phyloP scores from a whole-genome alignment of 768 basidiomycete species.

The Russula lepida region DNA sequence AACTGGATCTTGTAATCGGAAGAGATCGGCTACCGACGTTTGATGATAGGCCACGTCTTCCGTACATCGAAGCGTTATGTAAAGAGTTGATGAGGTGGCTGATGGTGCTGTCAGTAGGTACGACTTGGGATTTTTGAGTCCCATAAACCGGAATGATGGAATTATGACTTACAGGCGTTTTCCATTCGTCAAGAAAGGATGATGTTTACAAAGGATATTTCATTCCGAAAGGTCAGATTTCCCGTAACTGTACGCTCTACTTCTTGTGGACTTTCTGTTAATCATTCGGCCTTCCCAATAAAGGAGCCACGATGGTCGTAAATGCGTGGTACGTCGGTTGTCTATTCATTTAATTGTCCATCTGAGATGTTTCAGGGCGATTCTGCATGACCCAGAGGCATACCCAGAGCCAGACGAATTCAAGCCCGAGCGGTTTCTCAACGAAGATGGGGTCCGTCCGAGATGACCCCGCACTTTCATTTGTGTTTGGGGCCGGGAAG shows the following conservation, averaged over 20 bases:
- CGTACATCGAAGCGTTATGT: neutral
- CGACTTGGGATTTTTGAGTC: neutral
- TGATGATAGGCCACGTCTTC: constrained; percentile 18
- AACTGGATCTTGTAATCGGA: constrained; percentile 26
- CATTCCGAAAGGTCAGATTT: constrained; percentile 8
- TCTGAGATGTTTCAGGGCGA: constrained; percentile 1
- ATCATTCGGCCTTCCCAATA: too few species aligned
- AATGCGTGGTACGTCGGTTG: constrained; percentile 3
- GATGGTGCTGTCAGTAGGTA: neutral
- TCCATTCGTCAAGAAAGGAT: neutral
- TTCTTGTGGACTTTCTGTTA: too few species aligned
- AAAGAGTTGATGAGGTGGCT: neutral
- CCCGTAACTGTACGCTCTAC: too few species aligned
- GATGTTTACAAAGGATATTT: constrained; percentile 6
- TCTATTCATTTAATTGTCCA: neutral
- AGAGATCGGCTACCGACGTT: constrained; percentile 25
- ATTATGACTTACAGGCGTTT: neutral
- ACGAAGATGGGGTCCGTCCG: constrained; percentile 4
- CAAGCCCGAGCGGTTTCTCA: constrained; percentile 18
- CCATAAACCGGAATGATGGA: neutral
- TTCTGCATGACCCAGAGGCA: constrained; percentile 8
- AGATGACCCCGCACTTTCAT: constrained; percentile 1
- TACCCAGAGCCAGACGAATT: constrained; percentile 18
- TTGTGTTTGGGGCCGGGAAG: constrained; percentile 11
- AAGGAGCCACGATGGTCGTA: neutral